Evolutionary conservation across 2,329 filamentous ascomycete genomes (phyloP).

Genomic region (Aspergillus sp.): DNA sequence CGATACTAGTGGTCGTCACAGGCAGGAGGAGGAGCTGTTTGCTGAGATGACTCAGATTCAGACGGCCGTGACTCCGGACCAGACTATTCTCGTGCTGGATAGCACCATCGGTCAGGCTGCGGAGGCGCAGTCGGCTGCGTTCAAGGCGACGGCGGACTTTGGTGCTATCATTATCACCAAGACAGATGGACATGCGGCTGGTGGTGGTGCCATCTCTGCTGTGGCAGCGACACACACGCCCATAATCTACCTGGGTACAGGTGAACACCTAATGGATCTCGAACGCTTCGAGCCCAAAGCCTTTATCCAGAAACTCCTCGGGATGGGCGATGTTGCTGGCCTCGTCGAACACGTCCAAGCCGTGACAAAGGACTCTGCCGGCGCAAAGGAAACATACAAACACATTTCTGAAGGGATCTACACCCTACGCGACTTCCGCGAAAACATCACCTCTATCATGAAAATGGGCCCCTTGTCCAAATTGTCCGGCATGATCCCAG

Average conservation of each 20-base stretch:
- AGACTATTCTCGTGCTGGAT: constrained; percentile 98
- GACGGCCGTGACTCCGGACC: constrained; percentile 77
- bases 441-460: constrained; percentile 97
- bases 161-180: constrained; percentile 99
- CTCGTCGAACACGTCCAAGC: constrained; percentile 94
- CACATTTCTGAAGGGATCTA: constrained; percentile 97
- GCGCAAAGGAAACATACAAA: constrained; percentile 93
- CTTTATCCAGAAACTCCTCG: constrained; percentile 87
- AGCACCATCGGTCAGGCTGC: constrained; percentile 94
- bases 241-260: constrained; percentile 96
- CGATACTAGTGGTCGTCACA: constrained; percentile 89
- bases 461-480: constrained; percentile 98
- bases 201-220: constrained; percentile 94
- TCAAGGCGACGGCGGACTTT: constrained; percentile 95
- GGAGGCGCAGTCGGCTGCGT: constrained; percentile 87
- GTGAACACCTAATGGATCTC: constrained; percentile 92
- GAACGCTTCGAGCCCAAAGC: constrained; percentile 88
- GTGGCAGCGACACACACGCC: constrained; percentile 94
- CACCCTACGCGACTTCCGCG: constrained; percentile 85
- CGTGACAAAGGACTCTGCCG: constrained; percentile 76
- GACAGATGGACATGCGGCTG: constrained; percentile 90
- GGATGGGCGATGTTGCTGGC: constrained; percentile 95
- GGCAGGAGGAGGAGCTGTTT: constrained; percentile 91
- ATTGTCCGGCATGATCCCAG: constrained; percentile 98
- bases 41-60: constrained; percentile 98